A percentile compares a stretch with the other conserved stretches of the same genome.
Evolutionary conservation across 1,139 yeast species (phyloP).

Genomic region (Yamadazyma songkhlaensis): DNA sequence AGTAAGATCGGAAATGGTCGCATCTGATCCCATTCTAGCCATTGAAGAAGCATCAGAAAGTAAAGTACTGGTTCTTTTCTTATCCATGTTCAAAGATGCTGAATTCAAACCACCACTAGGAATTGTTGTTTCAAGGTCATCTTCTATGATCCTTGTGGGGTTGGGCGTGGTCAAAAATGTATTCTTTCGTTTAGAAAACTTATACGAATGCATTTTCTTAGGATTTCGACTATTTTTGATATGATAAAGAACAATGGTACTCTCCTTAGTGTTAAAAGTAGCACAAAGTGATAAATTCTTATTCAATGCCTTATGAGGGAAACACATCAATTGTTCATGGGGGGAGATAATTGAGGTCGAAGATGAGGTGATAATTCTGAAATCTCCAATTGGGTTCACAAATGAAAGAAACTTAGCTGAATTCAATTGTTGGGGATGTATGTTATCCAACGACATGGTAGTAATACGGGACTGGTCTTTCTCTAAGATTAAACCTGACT

Average conservation of each 20-base stretch:
- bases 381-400: conserved; percentile 67
- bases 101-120: conserved; percentile 7
- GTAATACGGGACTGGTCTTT: conserved; percentile 28
- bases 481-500: conserved; percentile 63
- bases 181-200: conserved; percentile 22
- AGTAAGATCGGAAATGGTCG: conserved; percentile 27
- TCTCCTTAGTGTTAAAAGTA: conserved; percentile 48
- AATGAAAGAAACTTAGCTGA: conserved; percentile 56
- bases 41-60: conserved; percentile 55
- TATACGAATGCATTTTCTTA: conserved; percentile 15
- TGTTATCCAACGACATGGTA: conserved; percentile 7
- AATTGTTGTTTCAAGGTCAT: conserved; percentile 19
- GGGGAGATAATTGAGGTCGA: conserved; percentile 64
- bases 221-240: conserved; percentile 35
- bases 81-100: conserved; percentile 43
- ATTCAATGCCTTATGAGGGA: conserved; percentile 40
- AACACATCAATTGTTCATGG: conserved; percentile 53
- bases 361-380: conserved; percentile 65
- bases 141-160: conserved; percentile 42
- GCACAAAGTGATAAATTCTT: conserved; percentile 45
- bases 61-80: conserved; percentile 52
- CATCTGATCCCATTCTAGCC: conserved; percentile 58
- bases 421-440: conserved; percentile 23
- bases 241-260: conserved; percentile 47
- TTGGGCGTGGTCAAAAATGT: conserved; percentile 38